phyloP scores from a whole-genome alignment of 345 rosid species.

The Lepidium sativum region DNA sequence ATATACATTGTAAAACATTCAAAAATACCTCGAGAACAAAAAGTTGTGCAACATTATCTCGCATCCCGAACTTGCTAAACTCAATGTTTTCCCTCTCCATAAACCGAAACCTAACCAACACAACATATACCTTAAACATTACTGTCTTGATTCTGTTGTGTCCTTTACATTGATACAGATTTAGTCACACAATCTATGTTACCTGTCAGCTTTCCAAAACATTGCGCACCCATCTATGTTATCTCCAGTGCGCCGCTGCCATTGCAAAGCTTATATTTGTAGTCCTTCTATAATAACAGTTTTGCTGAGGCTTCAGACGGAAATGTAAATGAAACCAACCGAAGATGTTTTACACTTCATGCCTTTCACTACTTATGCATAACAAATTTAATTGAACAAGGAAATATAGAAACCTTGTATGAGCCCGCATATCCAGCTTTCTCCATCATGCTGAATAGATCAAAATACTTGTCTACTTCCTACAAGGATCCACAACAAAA shows the following conservation, averaged over 20 bases:
- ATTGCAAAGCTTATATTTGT: slow-evolving; percentile 20
- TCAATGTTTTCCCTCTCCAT: slow-evolving; percentile 57
- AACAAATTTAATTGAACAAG: background rate
- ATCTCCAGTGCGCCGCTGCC: slow-evolving; percentile 80
- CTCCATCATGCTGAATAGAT: slow-evolving; percentile 41
- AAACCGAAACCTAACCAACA: slow-evolving; percentile 45
- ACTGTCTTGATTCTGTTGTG: background rate
- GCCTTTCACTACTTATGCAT: background rate
- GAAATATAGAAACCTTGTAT: slow-evolving; percentile 44
- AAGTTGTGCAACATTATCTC: slow-evolving; percentile 77
- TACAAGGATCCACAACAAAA: slow-evolving; percentile 23
- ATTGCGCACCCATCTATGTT: slow-evolving; percentile 71
- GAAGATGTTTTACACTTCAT: slow-evolving; percentile 1
- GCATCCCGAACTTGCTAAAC: slow-evolving; percentile 55
- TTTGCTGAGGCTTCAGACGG: slow-evolving; percentile 16
- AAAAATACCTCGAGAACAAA: slow-evolving; percentile 57
- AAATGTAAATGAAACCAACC: slow-evolving; percentile 1
- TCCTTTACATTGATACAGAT: background rate
- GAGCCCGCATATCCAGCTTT: slow-evolving; percentile 68
- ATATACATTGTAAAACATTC: background rate
- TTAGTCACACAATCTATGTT: slow-evolving; percentile 3
- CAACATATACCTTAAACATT: background rate
- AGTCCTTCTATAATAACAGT: slow-evolving; percentile 21
- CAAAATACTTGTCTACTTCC: slow-evolving; percentile 81
- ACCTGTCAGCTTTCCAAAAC: slow-evolving; percentile 72